Conservation (phyloP, 1,139 yeast genomes). For the Barnettozyma hawaiiensis region DNA sequence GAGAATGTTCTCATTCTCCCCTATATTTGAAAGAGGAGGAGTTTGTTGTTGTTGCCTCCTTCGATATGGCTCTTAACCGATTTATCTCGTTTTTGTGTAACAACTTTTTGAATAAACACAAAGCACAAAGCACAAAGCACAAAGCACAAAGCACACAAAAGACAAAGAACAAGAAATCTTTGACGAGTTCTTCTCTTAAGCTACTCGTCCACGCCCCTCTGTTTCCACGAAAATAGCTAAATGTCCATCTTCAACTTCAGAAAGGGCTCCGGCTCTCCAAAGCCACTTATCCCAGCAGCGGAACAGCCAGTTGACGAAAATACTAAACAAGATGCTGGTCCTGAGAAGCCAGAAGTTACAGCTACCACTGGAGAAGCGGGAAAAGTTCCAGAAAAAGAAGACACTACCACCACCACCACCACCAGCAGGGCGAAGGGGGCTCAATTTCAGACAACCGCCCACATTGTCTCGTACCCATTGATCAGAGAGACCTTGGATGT, state of each 20-base stretch:
- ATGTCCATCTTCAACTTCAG: slow-evolving; percentile 11
- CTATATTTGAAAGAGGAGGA: too few species aligned
- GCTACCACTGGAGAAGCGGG: too few species aligned
- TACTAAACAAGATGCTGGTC: not conserved
- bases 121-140: not conserved
- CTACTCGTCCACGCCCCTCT: not conserved
- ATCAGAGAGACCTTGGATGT: slow-evolving; percentile 37
- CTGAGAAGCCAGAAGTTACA: not conserved
- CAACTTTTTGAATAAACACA: not conserved
- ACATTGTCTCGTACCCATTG: slow-evolving; percentile 35
- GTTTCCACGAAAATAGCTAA: slow-evolving; percentile 1
- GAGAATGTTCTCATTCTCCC: too few species aligned
- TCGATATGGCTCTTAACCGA: not conserved
- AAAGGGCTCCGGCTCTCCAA: slow-evolving; percentile 4
- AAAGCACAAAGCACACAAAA: not conserved
- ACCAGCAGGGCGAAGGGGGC: slow-evolving; percentile 30
- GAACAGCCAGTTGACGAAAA: not conserved
- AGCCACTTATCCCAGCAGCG: not conserved
- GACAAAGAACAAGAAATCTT: not conserved
- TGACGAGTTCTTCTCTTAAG: not conserved
- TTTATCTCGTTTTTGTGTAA: slow-evolving; percentile 1
- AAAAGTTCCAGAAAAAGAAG: too few species aligned
- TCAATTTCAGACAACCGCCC: slow-evolving; percentile 20
- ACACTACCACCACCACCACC: too few species aligned
- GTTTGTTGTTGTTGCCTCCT: too few species aligned